Percentiles rank a stretch among this genome's conserved stretches.
Evolutionary conservation across 2,329 filamentous ascomycete genomes (phyloP).

Genomic region (Didymella glomerata): DNA sequence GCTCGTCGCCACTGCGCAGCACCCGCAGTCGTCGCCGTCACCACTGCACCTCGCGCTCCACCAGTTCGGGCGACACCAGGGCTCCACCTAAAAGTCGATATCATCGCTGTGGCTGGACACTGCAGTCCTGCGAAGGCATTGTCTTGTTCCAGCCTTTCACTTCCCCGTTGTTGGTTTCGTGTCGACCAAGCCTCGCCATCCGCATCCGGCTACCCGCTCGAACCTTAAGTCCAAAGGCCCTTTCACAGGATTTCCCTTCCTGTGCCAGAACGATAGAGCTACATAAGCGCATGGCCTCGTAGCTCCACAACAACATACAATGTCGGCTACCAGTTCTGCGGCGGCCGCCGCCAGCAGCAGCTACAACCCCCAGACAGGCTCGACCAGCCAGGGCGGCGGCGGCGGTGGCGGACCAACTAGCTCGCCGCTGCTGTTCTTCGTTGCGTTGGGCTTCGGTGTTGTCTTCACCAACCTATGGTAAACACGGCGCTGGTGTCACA

Average conservation of each 20-base stretch:
- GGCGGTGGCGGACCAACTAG: slow-evolving; percentile 64
- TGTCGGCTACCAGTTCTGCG: slow-evolving; percentile 32
- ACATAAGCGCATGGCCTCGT: slow-evolving; percentile 28
- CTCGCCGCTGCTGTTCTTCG: slow-evolving; percentile 87
- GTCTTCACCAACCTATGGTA: slow-evolving; percentile 99
- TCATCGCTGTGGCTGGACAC: slow-evolving; percentile 8
- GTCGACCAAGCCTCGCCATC: slow-evolving; percentile 12
- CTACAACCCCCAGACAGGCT: slow-evolving; percentile 7
- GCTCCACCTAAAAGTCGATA: slow-evolving; percentile 13
- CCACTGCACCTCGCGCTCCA: slow-evolving; percentile 25
- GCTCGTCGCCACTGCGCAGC: slow-evolving; percentile 36
- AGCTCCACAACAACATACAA: slow-evolving; percentile 27
- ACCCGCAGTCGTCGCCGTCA: slow-evolving; percentile 38
- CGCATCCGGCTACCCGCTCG: slow-evolving; percentile 17
- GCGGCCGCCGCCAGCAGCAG: slow-evolving; percentile 6
- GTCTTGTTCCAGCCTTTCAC: slow-evolving; percentile 9
- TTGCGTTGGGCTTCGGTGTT: slow-evolving; percentile 94
- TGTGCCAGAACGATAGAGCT: slow-evolving; percentile 6
- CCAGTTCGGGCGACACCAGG: slow-evolving; percentile 14
- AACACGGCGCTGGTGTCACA: slow-evolving; percentile 47
- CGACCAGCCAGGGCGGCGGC: slow-evolving; percentile 27
- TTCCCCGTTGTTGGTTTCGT: slow-evolving; percentile 10
- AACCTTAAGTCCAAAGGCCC: slow-evolving; percentile 1
- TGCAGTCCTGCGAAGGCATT: not conserved
- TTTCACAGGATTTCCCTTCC: slow-evolving; percentile 3